These are phyloP conservation scores for Crepidotus variabilis DNA, from an alignment of 768 basidiomycete species.

Conservation along the genomic window DNA sequence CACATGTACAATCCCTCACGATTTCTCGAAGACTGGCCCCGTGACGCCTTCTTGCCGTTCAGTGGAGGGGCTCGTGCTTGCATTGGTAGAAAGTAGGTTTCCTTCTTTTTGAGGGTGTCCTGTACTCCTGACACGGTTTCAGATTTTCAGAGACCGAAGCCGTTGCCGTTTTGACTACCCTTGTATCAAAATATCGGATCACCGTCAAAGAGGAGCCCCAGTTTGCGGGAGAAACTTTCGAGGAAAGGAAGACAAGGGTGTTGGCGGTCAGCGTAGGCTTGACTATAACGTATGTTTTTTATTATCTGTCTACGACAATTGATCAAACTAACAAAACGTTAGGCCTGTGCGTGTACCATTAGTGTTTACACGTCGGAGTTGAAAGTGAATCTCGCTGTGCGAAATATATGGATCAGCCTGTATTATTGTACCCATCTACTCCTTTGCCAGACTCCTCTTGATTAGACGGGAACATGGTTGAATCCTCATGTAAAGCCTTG, in stretches of 20 bases:
- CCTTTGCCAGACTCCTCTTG: too few relatives aligned
- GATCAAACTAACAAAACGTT: background rate
- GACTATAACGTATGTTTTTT: background rate
- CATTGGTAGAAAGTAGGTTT: too few relatives aligned
- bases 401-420: too few relatives aligned
- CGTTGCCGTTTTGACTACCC: slow-evolving; percentile 37
- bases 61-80: slow-evolving; percentile 30
- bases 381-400: too few relatives aligned
- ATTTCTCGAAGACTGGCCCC: slow-evolving; percentile 51
- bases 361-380: background rate
- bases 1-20: slow-evolving; percentile 37
- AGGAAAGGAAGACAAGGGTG: slow-evolving; percentile 34
- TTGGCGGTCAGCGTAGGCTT: slow-evolving; percentile 9
- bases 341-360: background rate
- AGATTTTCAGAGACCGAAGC: slow-evolving; percentile 44
- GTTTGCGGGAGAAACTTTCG: slow-evolving; percentile 38
- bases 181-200: slow-evolving; percentile 38
- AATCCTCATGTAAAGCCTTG: too few relatives aligned
- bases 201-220: slow-evolving; percentile 41
- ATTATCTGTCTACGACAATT: background rate
- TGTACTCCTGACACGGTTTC: too few relatives aligned
- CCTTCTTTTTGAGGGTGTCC: too few relatives aligned
- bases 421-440: too few relatives aligned
- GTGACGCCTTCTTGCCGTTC: slow-evolving; percentile 21
- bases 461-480: too few relatives aligned